Conservation (phyloP, 1,284 basidiomycete genomes). For the Abortiporus biennis region DNA sequence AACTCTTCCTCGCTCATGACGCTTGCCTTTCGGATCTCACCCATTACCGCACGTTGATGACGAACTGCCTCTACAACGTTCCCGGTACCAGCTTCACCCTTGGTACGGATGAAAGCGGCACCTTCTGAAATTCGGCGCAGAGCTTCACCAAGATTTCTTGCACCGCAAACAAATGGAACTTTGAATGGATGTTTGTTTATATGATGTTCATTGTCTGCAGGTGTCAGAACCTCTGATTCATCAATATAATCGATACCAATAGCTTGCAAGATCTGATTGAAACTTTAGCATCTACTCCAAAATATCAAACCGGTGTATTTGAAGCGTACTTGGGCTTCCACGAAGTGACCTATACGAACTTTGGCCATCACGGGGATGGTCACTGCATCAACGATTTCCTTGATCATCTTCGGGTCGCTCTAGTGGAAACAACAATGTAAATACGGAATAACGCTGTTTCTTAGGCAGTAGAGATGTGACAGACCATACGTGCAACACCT, state of each 20-base stretch:
- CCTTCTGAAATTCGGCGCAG: constrained; percentile 96
- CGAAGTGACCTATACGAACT: constrained; percentile 95
- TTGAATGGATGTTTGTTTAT: constrained; percentile 92
- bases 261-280: constrained; percentile 79
- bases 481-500: constrained; percentile 91
- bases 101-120: constrained; percentile 95
- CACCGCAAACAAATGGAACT: constrained; percentile 82
- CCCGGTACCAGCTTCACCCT: constrained; percentile 96
- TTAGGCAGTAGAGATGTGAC: constrained; percentile 16
- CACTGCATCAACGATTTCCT: constrained; percentile 87
- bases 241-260: constrained; percentile 99
- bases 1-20: constrained; percentile 95
- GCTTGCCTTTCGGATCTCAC: constrained; percentile 83
- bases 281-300: not conserved
- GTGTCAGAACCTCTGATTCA: constrained; percentile 94
- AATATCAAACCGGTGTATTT: not conserved
- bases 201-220: constrained; percentile 83
- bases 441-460: not conserved
- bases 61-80: constrained; percentile 97
- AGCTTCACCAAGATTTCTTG: constrained; percentile 84
- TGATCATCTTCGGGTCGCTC: constrained; percentile 97
- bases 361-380: constrained; percentile 94
- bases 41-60: constrained; percentile 80
- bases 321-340: constrained; percentile 77
- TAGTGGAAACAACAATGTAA: constrained; percentile 25